These are phyloP conservation scores for Encephalitozoon intestinalis DNA, from an alignment of 371 early-diverging fungal species.

Conservation along the genomic window DNA sequence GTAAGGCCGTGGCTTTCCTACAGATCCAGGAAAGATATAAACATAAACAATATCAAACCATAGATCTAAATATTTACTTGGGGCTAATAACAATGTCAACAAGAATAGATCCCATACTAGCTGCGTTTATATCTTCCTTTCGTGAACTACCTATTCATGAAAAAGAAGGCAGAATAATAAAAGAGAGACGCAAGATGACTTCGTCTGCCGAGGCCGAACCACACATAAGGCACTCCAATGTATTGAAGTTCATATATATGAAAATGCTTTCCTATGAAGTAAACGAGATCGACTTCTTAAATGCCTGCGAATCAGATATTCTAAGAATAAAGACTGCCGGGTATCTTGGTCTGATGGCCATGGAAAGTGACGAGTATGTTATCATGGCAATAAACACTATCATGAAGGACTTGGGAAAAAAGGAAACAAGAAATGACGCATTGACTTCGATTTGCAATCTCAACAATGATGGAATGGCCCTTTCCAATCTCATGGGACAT, in stretches of 20 bases:
- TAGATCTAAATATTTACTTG: neutral
- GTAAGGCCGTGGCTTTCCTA: no score
- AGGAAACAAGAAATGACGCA: neutral
- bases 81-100: neutral
- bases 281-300: constrained; percentile 32
- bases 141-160: neutral
- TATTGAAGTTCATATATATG: constrained; percentile 14
- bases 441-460: constrained; percentile 35
- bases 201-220: neutral
- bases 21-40: neutral
- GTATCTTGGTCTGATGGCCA: constrained; percentile 28
- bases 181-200: neutral
- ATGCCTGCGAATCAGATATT: constrained; percentile 11
- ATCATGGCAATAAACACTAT: constrained; percentile 35
- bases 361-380: neutral
- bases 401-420: constrained; percentile 23
- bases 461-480: neutral
- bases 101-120: neutral
- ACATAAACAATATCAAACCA: constrained; percentile 11
- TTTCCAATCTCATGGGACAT: neutral
- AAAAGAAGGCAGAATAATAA: neutral
- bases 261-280: constrained; percentile 10
- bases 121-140: constrained; percentile 10
- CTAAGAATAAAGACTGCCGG: constrained; percentile 18
- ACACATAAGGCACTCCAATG: constrained; percentile 4